Evolutionary conservation across 169 alveolate species (phyloP), one percentile per base, ranked within the genome.

Genomic region (Plasmodium berghei): DNA sequence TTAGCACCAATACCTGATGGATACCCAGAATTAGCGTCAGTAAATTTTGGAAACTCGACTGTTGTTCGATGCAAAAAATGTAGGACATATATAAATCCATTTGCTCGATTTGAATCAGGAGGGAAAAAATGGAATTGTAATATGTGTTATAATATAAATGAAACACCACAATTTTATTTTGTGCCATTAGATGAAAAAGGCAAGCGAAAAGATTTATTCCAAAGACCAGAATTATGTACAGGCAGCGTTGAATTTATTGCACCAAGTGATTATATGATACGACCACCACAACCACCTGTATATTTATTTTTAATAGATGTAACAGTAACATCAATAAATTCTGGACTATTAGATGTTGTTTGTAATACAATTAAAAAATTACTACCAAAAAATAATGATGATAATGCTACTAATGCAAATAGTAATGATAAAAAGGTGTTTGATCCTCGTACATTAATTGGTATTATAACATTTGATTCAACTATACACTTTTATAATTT

Each of bases 271-370:
- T 98, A 98, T 90, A 98, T 97, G 98, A 96, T 96, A 28, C 93
- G 99, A 54, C 99, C 99, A 1, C 99, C 99, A 4, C 98, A 96
- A 95, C 98, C 99, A 2, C 98, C 99, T 3, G 97, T 97, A n/a
- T 98, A 92, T 89, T 92, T 98, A 87, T 95, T 95, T 74, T 89
- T 95, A 24, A 88, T 97, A 52, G 99, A 98, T 87, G 99, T 97
- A 55, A 95, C 98, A 9, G 92, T 93, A 58, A 94, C 94, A 18
- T 96, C 99, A 5, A 97, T 98, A 0, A 95, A 96, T 72, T 93
- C 98, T 10, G 99, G 99, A 42, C 96, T 96, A 86, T 87, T 97
- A 55, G 95, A 93, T 69, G 93, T 95, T 8, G 98, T 95, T 22
- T 92, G 98, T 40, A 90, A 90, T 49, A 92, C 99, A 22, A 95